These are phyloP conservation scores for Paulownia fortunei DNA, from an alignment of 257 asterid species.

Conservation along the genomic window DNA sequence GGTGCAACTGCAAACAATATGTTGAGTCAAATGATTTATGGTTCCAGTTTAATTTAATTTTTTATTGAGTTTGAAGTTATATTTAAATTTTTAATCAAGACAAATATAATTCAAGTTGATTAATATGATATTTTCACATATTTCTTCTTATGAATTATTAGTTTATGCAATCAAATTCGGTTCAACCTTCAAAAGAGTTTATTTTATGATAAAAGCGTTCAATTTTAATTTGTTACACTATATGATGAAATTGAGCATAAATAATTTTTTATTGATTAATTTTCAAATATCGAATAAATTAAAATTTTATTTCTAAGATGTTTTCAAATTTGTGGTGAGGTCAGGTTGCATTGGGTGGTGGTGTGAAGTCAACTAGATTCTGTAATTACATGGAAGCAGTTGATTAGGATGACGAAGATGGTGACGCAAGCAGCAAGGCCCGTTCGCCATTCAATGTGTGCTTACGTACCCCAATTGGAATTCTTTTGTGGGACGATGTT, in stretches of 20 bases:
- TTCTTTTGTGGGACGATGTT: conserved; percentile 3
- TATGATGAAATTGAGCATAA: too few relatives aligned
- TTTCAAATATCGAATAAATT: neutral
- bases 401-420: neutral
- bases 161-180: too few relatives aligned
- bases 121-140: too few relatives aligned
- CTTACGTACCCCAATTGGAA: conserved; percentile 12
- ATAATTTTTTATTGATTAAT: neutral
- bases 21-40: too few relatives aligned
- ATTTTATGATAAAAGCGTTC: neutral
- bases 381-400: neutral
- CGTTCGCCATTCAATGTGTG: conserved; percentile 17
- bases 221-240: too few relatives aligned
- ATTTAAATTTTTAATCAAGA: too few relatives aligned
- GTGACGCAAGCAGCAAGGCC: neutral
- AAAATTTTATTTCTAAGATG: too few relatives aligned
- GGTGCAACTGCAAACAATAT: too few relatives aligned
- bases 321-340: neutral
- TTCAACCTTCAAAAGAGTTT: neutral
- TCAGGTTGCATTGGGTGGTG: neutral
- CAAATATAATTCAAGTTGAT: too few relatives aligned
- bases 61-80: too few relatives aligned
- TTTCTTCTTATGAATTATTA: too few relatives aligned
- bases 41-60: too few relatives aligned
- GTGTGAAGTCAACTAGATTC: neutral